Evolutionary conservation across 495 filamentous ascomycete species (phyloP).

Genomic region (Podospora pseudoanserina): DNA sequence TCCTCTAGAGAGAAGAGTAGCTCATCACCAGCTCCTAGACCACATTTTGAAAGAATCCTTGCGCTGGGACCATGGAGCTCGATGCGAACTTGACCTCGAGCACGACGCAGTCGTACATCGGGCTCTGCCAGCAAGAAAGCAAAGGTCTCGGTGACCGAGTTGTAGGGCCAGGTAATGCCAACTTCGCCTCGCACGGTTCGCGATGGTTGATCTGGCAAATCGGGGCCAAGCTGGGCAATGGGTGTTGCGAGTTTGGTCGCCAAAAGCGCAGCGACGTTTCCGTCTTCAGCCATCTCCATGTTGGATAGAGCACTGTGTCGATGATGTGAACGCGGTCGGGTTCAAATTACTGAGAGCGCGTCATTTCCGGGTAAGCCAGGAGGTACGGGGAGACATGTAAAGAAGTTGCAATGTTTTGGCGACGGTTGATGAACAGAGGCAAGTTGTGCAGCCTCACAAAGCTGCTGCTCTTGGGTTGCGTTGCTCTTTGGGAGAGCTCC

Average conservation of each 20-base stretch:
- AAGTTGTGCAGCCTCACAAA: not conserved
- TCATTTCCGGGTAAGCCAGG: not conserved
- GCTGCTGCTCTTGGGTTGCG: not conserved
- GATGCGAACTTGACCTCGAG: conserved; percentile 78
- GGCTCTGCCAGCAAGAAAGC: conserved; percentile 79
- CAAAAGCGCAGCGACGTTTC: conserved; percentile 12
- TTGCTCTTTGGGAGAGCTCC: not conserved
- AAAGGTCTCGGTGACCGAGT: conserved; percentile 63
- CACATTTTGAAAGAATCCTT: conserved; percentile 59
- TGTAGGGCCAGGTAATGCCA: conserved; percentile 90
- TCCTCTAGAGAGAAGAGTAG: conserved; percentile 66
- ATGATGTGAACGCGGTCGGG: not conserved
- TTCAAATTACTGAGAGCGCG: not conserved
- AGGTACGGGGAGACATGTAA: not conserved
- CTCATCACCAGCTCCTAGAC: conserved; percentile 72
- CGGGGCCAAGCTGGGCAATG: conserved; percentile 68
- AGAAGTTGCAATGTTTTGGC: not conserved
- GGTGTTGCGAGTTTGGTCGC: conserved; percentile 32
- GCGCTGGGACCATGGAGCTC: conserved; percentile 71
- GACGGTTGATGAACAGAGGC: not conserved
- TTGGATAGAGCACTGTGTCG: not conserved
- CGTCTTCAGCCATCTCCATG: conserved; percentile 26
- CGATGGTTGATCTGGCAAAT: conserved; percentile 34
- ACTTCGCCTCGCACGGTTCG: conserved; percentile 57
- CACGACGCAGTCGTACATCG: conserved; percentile 77